phyloP scores from a whole-genome alignment of 345 rosid genomes.

The Sisymbrium altissimum region DNA sequence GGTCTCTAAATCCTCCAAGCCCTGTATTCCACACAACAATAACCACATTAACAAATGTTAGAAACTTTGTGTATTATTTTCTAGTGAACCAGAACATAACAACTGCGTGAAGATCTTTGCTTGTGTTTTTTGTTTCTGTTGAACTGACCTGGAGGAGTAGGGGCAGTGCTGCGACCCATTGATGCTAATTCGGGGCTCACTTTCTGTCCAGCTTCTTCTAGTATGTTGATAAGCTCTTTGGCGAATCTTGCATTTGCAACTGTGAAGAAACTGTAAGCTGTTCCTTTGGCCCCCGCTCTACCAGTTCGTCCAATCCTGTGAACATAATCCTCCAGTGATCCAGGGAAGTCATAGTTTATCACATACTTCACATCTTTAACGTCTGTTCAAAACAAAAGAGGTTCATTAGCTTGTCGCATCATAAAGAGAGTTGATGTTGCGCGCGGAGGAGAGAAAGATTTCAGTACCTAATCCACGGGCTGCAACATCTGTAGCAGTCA shows the following conservation, averaged over 20 bases:
- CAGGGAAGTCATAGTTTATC: constrained; percentile 97
- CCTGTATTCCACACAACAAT: constrained; percentile 35
- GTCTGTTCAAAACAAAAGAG: constrained; percentile 49
- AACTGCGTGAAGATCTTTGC: neutral
- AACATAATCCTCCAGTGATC: constrained; percentile 97
- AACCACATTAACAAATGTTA: neutral
- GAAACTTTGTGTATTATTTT: neutral
- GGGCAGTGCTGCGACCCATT: constrained; percentile 95
- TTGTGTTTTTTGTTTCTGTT: neutral
- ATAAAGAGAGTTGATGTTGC: neutral
- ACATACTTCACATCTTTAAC: constrained; percentile 96
- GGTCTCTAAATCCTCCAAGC: constrained; percentile 56
- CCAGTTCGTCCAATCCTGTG: constrained; percentile 98
- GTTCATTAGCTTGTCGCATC: neutral
- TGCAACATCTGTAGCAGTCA: constrained; percentile 99
- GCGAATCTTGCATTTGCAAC: constrained; percentile 96
- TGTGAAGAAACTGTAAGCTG: constrained; percentile 96
- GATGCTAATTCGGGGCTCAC: constrained; percentile 83
- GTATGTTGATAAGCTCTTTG: constrained; percentile 80
- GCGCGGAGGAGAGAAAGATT: neutral
- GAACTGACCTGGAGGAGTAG: constrained; percentile 78
- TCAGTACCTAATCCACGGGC: constrained; percentile 96
- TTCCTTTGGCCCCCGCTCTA: constrained; percentile 99
- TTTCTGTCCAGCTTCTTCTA: constrained; percentile 98
- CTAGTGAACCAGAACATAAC: neutral